Evolutionary conservation across 2,329 filamentous ascomycete genomes (phyloP).

Genomic region (Ramularia collo-cygni): DNA sequence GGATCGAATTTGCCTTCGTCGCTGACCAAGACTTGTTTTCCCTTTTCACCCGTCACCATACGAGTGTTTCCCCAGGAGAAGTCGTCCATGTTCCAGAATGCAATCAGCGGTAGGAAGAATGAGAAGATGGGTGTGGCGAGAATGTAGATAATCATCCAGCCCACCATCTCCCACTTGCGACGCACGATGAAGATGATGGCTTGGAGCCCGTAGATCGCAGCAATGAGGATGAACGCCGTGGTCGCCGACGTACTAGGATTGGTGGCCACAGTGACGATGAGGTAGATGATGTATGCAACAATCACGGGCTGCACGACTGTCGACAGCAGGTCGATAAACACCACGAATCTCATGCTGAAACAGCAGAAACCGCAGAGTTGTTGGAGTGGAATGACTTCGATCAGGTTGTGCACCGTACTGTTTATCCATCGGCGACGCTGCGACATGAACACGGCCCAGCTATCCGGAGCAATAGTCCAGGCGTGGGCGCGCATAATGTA

Average conservation of each 20-base stretch:
- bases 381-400: conserved; percentile 86
- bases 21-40: conserved; percentile 84
- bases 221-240: conserved; percentile 83
- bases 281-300: conserved; percentile 80
- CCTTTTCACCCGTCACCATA: conserved; percentile 89
- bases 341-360: conserved; percentile 98
- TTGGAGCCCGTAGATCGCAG: conserved; percentile 93
- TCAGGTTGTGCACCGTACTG: conserved; percentile 95
- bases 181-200: conserved; percentile 94
- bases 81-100: conserved; percentile 99
- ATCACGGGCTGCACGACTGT: conserved; percentile 90
- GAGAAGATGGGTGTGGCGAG: conserved; percentile 86
- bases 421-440: conserved; percentile 99
- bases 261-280: conserved; percentile 66
- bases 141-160: conserved; percentile 97
- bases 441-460: conserved; percentile 89
- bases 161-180: conserved; percentile 99
- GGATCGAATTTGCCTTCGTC: conserved; percentile 99
- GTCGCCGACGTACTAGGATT: conserved; percentile 64
- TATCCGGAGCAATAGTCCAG: conserved; percentile 95
- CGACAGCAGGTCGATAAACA: conserved; percentile 87
- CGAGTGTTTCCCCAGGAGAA: conserved; percentile 99
- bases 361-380: conserved; percentile 99
- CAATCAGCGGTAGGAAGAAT: conserved; percentile 81
- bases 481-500: conserved; percentile 88